Base-by-base conservation (phyloP, 164 flowering plant species). In the Vitis rupestris region DNA sequence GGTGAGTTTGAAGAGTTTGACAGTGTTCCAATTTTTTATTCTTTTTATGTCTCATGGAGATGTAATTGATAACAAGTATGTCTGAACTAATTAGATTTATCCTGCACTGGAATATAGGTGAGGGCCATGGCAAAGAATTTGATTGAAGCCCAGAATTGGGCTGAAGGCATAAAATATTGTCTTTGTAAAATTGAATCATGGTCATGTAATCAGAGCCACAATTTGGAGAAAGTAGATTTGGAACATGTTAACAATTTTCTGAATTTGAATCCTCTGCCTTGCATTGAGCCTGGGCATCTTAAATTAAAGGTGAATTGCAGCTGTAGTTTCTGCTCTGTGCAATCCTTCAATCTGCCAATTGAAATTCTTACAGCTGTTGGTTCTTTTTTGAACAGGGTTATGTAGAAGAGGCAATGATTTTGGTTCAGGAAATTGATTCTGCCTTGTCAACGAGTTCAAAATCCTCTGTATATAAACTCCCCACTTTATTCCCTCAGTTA, bases 231-330 rank as follows among this genome's bases (percentile, higher is more conserved):
- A 17, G 17, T 17, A 17, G 17, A 17, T 17, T 17, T 17, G 17
- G 17, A 17, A 17, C 17, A 17, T 17, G 17, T 17, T 17, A 17
- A 17, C 17, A 17, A 17, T 17, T 17, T 17, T 17, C 17, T 17
- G 17, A 17, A 17, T 17, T 17, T 17, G 17, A 17, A 17, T 17
- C 17, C 17, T 17, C 17, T 17, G 17, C 17, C 17, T 17, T 17
- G 17, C 17, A 17, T 17, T 17, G 17, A 17, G 17, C 17, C 17
- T 17, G 17, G 17, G 17, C 17, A 17, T 17, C 69, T 74, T 14
- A 84, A 80, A 64, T 78, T 95, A 79, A 88, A 95, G 98, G 99
- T 95, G 59, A 27, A 52, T 13, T 13, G 23, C 14, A 2, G 6
- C 51, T 63, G 59, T 60, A 58, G 51, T 59, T 62, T 70, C 17